phyloP scores from a whole-genome alignment of 495 filamentous ascomycete species.

The Thermochaetoides thermophila region DNA sequence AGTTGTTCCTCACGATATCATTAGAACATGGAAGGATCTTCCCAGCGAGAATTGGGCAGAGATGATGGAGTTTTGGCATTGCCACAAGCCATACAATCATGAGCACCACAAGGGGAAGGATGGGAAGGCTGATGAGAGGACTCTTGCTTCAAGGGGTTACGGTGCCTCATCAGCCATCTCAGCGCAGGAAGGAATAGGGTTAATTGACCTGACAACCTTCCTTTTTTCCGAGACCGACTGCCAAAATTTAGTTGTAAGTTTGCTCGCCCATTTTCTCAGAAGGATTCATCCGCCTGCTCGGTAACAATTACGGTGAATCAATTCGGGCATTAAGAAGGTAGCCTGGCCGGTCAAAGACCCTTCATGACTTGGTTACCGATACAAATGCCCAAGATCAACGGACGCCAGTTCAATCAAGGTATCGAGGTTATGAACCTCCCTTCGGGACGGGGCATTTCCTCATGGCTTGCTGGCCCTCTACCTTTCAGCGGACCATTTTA shows the following conservation, averaged over 20 bases:
- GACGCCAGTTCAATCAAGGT: conserved; percentile 11
- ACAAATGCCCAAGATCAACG: conserved; percentile 74
- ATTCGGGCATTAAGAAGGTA: conserved; percentile 82
- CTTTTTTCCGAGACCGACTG: conserved; percentile 54
- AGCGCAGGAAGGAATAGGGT: conserved; percentile 47
- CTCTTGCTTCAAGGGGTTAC: conserved; percentile 51
- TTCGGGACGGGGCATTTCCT: conserved; percentile 17
- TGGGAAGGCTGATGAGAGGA: conserved; percentile 24
- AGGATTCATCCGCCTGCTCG: no score
- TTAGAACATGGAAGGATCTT: conserved; percentile 76
- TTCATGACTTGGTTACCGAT: conserved; percentile 66
- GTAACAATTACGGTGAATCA: no score
- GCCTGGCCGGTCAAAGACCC: conserved; percentile 36
- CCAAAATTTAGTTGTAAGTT: conserved; percentile 46
- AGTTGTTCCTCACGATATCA: conserved; percentile 27
- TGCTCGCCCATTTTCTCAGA: no score
- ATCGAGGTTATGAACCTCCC: conserved; percentile 12
- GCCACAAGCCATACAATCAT: conserved; percentile 60
- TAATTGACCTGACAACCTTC: conserved; percentile 70
- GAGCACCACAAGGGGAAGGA: conserved; percentile 14
- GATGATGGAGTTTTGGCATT: conserved; percentile 99
- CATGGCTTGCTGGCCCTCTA: conserved; percentile 26
- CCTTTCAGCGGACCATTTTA: conserved; percentile 33
- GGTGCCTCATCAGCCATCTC: conserved; percentile 55
- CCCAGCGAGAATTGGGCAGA: conserved; percentile 97